Evolutionary conservation across 345 rosid species (phyloP), one percentile per base, ranked within the genome.

Genomic region (Euclidium syriacum): DNA sequence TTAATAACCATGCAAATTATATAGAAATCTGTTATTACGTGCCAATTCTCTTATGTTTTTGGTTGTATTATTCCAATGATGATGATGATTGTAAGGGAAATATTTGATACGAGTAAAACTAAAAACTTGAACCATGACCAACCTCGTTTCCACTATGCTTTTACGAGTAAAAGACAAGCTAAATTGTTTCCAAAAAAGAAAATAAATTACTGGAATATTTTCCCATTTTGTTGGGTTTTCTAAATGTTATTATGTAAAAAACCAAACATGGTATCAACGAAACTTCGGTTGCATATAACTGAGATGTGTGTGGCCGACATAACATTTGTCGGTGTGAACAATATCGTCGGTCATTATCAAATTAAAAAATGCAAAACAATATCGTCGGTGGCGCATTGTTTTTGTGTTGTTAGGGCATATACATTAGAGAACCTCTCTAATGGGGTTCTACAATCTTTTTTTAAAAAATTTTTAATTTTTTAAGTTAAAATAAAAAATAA

Each of bases 321-420:
- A 14, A 47, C 43, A 44, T 34, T 44, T 62, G 74, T 61, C 74
- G 73, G 73, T 69, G 62, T 15, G 6, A 43, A 7, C 26, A 69
- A 53, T 26, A 12, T 7, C 41, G 41, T 36, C 41, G 41, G 41
- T 36, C 10, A 1, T 30, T 8, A 6, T 7, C 1, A 30, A 7
- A 30, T 7, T 2, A 30, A 30, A 30, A 30, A 6, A 30, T 7
- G 1, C 5, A 27, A 27, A 35, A n/a, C 3, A 35, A 36, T 36
- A 43, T 44, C 73, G 73, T 69, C 73, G 73, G 74, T 70, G 74
- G 36, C 58, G 8, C 9, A 25, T 39, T 49, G 5, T 22, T 68
- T 22, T 68, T 65, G 11, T 68, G 32, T 58, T 25, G 26, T 11
- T 29, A 29, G 5, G 6, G 30, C 30, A 27, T 29, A 29, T 29